Base-by-base conservation (phyloP, 23 red algal genomes). In the Gracilaria gracilis region DNA sequence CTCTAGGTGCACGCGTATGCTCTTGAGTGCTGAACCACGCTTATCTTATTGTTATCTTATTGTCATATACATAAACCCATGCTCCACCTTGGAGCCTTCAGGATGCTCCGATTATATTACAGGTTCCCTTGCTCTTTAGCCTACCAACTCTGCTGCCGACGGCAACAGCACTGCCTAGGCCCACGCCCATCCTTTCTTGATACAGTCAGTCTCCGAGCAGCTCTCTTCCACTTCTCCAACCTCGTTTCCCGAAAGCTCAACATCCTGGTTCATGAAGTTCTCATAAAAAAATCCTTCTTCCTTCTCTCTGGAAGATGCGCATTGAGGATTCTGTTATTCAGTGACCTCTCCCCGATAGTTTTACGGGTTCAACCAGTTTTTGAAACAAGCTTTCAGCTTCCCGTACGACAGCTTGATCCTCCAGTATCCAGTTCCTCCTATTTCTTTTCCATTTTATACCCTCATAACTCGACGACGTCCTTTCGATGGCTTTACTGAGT, bases 401-500 rank as follows among this genome's bases (percentile, higher is more conserved):
- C 28, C 67, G 67, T 37, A 73, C 9, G 33, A 29, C 3, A 73
- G 20, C 20, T 24, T 40, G 19, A 51, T 77, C 72, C 27, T 77
- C 72, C 23, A 25, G 72, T 51, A 46, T 77, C 72, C 72, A 77
- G 72, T 77, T 77, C 72, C 42, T 15, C 46, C 72, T 77, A 28
- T n/a, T 25, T 25, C 25, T n/a, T 31, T 77, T 51, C 72, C 72
- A 77, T 37, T 5, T 25, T 19, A 51, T 77, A 27, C 40, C 23
- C n/a, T 77, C 34, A 31, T 1, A 2, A 31, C 72, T 50, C 12
- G 23, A 8, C 14, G 72, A 51, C 20, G 32, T 69, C 8, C 35
- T 77, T 50, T 6, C 72, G 40, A 51, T 77, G 5, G 27, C 72
- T 77, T 77, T 12, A 4, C n/a, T 1, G 17, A 77, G 72, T 35